Conservation (phyloP, 257 asterid species). For the Plectranthus barbatus region DNA sequence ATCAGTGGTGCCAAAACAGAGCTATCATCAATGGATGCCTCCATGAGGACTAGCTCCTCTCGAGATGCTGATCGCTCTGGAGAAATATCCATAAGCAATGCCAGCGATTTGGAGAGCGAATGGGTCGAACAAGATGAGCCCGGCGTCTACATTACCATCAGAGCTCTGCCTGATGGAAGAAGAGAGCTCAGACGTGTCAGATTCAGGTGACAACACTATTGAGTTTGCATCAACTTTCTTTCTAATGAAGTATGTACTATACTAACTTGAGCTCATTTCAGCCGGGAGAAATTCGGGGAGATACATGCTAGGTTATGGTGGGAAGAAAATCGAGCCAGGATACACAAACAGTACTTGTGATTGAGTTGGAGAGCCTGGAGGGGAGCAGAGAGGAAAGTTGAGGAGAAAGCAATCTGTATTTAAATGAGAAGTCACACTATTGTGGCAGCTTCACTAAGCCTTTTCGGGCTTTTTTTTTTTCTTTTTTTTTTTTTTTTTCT, state of each 20-base stretch:
- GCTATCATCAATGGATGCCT: slow-evolving; percentile 50
- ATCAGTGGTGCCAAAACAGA: slow-evolving; percentile 47
- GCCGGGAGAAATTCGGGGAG: slow-evolving; percentile 89
- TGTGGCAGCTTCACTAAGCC: slow-evolving; percentile 17
- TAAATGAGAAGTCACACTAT: slow-evolving; percentile 17
- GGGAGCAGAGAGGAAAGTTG: not conserved
- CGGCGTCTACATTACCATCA: slow-evolving; percentile 87
- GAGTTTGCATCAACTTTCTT: too few species aligned
- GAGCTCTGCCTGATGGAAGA: slow-evolving; percentile 77
- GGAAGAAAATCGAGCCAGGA: slow-evolving; percentile 85
- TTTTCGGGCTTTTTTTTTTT: not conserved
- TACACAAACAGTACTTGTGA: slow-evolving; percentile 75
- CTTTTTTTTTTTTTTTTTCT: not conserved
- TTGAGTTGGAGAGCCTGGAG: not conserved
- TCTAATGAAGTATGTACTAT: too few species aligned
- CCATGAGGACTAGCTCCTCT: slow-evolving; percentile 74
- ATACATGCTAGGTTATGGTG: slow-evolving; percentile 84
- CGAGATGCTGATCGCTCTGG: slow-evolving; percentile 72
- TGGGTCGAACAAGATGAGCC: slow-evolving; percentile 98
- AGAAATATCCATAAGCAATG: slow-evolving; percentile 85
- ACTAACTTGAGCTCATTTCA: too few species aligned
- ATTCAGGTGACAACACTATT: slow-evolving; percentile 95
- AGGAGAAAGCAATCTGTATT: not conserved
- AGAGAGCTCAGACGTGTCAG: slow-evolving; percentile 91
- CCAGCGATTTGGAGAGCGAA: slow-evolving; percentile 76